A percentile compares a stretch with the other conserved stretches of the same genome.
Conservation (phyloP, 805 yeast species). For the Metschnikowia continentalis region DNA sequence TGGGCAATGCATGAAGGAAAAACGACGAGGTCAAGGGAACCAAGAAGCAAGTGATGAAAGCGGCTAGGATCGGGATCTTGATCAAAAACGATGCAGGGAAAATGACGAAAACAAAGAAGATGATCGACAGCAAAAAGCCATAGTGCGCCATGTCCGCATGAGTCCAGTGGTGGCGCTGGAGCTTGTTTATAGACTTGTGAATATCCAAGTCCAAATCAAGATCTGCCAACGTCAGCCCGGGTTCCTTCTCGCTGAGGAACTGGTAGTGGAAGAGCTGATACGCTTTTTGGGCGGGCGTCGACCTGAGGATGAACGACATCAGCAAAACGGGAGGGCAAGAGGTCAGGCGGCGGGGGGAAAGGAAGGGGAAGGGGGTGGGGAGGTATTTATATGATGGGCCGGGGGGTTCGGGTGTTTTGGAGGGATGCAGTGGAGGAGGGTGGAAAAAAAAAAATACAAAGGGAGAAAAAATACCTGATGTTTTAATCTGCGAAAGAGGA, state of each 20-base stretch:
- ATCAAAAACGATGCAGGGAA: constrained; percentile 51
- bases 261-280: constrained; percentile 44
- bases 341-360: too few relatives aligned
- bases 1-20: constrained; percentile 77
- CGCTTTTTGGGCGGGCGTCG: constrained; percentile 31
- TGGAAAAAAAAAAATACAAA: not conserved
- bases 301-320: constrained; percentile 18
- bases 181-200: constrained; percentile 34
- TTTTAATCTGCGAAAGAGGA: constrained; percentile 1
- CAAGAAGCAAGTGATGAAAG: constrained; percentile 44
- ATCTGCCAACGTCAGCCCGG: constrained; percentile 47
- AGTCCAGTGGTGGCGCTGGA: constrained; percentile 42
- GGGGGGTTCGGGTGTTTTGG: not conserved
- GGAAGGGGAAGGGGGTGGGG: too few relatives aligned
- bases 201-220: constrained; percentile 48
- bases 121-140: constrained; percentile 47
- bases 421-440: not conserved
- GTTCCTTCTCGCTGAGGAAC: constrained; percentile 52
- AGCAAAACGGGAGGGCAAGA: too few relatives aligned
- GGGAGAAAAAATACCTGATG: not conserved
- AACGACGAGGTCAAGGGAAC: constrained; percentile 82
- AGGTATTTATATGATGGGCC: not conserved
- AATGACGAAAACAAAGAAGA: constrained; percentile 54
- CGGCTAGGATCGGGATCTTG: constrained; percentile 37
- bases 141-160: constrained; percentile 50